These are phyloP conservation scores for Crepidotus variabilis DNA, from an alignment of 768 basidiomycete genomes.

Conservation along the genomic window DNA sequence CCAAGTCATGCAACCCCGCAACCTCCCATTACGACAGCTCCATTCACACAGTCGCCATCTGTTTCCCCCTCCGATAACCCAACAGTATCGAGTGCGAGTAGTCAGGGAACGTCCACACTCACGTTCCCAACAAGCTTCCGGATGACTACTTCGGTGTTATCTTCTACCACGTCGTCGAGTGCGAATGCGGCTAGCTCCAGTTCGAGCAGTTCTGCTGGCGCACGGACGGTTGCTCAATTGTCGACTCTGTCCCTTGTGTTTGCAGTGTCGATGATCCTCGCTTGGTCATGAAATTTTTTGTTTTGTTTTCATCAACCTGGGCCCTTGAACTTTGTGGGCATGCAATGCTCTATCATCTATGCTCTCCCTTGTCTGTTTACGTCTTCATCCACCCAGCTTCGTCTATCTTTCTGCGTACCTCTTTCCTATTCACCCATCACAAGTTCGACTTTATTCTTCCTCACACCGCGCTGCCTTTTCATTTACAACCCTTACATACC, in stretches of 20 bases:
- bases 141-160: slow-evolving; percentile 6
- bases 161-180: slow-evolving; percentile 3
- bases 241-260: too few relatives aligned
- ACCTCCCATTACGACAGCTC: slow-evolving; percentile 13
- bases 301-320: too few relatives aligned
- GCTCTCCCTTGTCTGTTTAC: background rate
- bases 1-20: slow-evolving; percentile 20
- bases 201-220: background rate
- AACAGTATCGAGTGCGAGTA: background rate
- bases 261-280: too few relatives aligned
- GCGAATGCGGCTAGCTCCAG: slow-evolving; percentile 5
- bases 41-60: background rate
- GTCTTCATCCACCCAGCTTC: background rate
- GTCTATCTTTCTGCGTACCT: background rate
- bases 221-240: background rate
- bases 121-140: slow-evolving; percentile 7
- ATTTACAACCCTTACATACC: background rate
- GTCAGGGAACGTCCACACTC: slow-evolving; percentile 13
- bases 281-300: too few relatives aligned
- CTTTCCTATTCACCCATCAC: background rate
- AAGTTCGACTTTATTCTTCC: background rate
- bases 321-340: background rate
- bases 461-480: background rate
- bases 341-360: background rate
- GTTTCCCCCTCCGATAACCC: slow-evolving; percentile 10